Evolutionary conservation across 2,329 filamentous ascomycete genomes (phyloP), one percentile per base, ranked within the genome.

Genomic region (Pseudogymnoascus sp.): DNA sequence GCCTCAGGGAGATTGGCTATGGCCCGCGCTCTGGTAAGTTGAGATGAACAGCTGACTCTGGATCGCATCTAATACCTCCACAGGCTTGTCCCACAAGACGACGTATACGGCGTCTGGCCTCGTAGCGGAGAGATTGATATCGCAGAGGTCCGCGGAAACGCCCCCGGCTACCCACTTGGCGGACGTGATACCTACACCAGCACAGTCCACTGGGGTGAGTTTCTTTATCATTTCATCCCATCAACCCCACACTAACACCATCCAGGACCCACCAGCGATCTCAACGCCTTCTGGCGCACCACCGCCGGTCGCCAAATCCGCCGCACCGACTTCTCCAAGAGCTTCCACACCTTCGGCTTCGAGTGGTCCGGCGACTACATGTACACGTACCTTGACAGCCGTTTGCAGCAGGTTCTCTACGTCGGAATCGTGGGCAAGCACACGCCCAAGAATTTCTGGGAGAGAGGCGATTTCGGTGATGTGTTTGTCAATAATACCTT

Each of bases 101-200:
- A 71, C 12, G 73, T 72, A 3, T 83, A 83, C 65, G 80, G 80
- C 31, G 65, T 67, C 8, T 83, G 80, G 80, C 80, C 80, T 6
- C 70, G 72, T 27, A 78, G 75, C 63, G 80, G 80, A 25, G 80
- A 83, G 67, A 83, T 83, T 61, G 80, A 83, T 69, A 79, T 83
- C 42, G 74, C 76, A 64, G 79, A 82, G 69, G 72, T 73, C 33
- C 73, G 79, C 31, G 81, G 81, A 52, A 82, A 83, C 65, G 69
- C 71, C 31, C 69, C 70, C 25, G 67, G 67, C 29, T 77, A 78
- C 65, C 61, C 68, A 37, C 69, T 73, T 21, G 73, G 72, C 37
- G 78, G 79, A 13, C 73, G 76, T 33, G 74, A 82, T 65, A 70
- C 73, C 7, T 72, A 76, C 63, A 75, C 73, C 58, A 74, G 75